Evolutionary conservation across 2,329 filamentous ascomycete genomes (phyloP).

Genomic region (Cadophora sp.): DNA sequence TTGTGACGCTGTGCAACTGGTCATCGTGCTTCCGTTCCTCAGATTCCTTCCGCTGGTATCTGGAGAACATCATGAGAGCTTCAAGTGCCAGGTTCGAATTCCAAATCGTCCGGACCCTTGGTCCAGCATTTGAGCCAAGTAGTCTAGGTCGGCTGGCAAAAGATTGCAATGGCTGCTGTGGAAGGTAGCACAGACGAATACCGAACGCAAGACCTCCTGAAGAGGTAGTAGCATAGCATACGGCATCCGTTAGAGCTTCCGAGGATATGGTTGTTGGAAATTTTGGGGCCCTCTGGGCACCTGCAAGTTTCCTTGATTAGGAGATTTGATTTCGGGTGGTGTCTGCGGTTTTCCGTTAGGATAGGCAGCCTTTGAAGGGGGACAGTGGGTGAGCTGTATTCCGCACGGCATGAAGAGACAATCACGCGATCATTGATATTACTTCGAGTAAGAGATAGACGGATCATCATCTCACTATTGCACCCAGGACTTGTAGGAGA

Average conservation of each 20-base stretch:
- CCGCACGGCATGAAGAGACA: background rate
- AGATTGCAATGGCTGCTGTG: background rate
- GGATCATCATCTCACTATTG: background rate
- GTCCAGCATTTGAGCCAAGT: background rate
- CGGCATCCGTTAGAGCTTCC: slow-evolving; percentile 10
- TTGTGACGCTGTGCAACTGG: background rate
- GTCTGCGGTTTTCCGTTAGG: slow-evolving; percentile 12
- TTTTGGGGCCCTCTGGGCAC: background rate
- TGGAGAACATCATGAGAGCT: slow-evolving; percentile 1
- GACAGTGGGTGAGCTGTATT: background rate
- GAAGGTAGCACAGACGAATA: background rate
- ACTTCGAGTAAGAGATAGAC: background rate
- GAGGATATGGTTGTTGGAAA: slow-evolving; percentile 13
- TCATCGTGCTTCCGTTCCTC: background rate
- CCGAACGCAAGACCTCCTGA: background rate
- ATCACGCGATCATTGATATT: slow-evolving; percentile 1
- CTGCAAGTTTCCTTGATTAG: slow-evolving; percentile 13
- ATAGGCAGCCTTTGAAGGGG: background rate
- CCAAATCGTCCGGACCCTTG: background rate
- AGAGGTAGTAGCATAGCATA: background rate
- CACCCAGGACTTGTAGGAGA: background rate
- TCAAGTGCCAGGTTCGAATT: background rate
- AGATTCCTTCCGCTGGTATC: background rate
- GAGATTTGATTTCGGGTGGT: background rate
- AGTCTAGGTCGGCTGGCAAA: background rate